A percentile compares a stretch with the other conserved stretches of the same genome.
Conservation (phyloP, 805 yeast species). For the Kluyveromyces aestuarii region DNA sequence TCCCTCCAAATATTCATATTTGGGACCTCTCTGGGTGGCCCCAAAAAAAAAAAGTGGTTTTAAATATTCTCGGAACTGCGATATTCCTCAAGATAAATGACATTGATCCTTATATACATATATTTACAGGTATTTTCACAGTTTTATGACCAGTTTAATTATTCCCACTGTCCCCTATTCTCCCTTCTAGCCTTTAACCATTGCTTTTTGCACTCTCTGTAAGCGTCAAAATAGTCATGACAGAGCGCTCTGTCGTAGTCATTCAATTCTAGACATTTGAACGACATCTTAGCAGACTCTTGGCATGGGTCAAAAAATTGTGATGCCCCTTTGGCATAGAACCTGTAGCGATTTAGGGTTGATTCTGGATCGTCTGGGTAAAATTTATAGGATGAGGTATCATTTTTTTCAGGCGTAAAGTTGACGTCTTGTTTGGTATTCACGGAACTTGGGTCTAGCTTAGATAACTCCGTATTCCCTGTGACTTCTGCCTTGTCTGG, state of each 20-base stretch:
- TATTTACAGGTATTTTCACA: background rate
- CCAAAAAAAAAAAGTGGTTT: background rate
- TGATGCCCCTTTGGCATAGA: constrained; percentile 69
- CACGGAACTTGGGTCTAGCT: constrained; percentile 2
- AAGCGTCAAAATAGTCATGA: constrained; percentile 82
- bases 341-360: constrained; percentile 55
- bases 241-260: constrained; percentile 60
- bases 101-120: background rate
- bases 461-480: background rate
- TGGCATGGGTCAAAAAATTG: constrained; percentile 90
- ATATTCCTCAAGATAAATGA: background rate
- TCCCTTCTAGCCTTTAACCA: constrained; percentile 43
- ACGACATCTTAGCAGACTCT: constrained; percentile 79
- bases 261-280: constrained; percentile 73
- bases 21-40: background rate
- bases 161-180: constrained; percentile 27
- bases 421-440: constrained; percentile 13
- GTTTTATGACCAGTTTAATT: background rate
- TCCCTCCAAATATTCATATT: background rate
- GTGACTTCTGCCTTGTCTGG: too few relatives aligned
- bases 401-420: constrained; percentile 14
- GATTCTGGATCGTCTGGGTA: constrained; percentile 84
- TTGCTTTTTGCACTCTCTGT: constrained; percentile 80
- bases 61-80: background rate
- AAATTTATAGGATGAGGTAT: constrained; percentile 18